Percentiles rank a stretch among this genome's conserved stretches.
Conservation (phyloP, 2,329 filamentous ascomycete species). For the Juglanconis juglandina region DNA sequence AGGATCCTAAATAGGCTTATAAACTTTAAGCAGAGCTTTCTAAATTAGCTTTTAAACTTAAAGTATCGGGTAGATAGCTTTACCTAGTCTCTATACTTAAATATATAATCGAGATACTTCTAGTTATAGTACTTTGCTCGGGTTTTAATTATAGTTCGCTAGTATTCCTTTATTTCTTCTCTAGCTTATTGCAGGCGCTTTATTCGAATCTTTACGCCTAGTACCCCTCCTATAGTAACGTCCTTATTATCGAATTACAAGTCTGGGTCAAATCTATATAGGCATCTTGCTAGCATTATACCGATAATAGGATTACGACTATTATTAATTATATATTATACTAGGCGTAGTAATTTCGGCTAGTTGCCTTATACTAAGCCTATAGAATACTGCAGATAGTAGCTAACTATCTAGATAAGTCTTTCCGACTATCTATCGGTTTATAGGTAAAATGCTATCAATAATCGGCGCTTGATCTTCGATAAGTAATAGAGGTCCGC, state of each 20-base stretch:
- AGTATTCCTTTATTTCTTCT: not conserved
- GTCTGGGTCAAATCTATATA: not conserved
- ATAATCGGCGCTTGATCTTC: conserved; percentile 6
- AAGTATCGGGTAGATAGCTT: not conserved
- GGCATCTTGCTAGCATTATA: not conserved
- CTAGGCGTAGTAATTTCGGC: not conserved
- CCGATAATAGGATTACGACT: not conserved
- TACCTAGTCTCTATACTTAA: not conserved
- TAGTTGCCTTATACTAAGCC: not conserved
- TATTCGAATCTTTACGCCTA: not conserved
- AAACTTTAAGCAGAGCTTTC: not conserved
- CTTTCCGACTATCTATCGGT: not conserved
- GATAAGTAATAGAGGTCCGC: conserved; percentile 6
- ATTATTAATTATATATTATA: not conserved
- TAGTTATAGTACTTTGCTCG: not conserved
- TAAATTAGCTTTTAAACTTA: not conserved
- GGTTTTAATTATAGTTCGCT: not conserved
- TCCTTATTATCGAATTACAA: not conserved
- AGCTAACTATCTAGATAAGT: not conserved
- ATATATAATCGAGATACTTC: not conserved
- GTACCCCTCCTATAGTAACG: not conserved
- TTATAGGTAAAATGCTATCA: conserved; percentile 6
- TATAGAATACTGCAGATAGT: not conserved
- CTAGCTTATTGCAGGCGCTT: not conserved
- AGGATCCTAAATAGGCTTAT: not conserved